These are phyloP conservation scores for Solanum hybrid DNA, from an alignment of 305 asterid species.

Conservation along the genomic window DNA sequence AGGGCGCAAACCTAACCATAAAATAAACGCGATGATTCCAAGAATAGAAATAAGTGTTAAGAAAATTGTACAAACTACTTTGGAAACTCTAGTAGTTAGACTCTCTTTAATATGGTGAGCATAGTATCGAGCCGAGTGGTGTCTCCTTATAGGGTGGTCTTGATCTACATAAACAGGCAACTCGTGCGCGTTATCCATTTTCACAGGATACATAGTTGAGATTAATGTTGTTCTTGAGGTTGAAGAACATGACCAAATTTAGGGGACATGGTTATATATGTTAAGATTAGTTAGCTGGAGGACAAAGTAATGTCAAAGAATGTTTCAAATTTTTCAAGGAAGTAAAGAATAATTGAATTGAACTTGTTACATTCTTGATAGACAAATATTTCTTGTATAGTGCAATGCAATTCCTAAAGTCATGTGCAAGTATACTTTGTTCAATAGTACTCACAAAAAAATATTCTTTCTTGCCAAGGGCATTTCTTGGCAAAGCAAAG, in stretches of 20 bases:
- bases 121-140: conserved; percentile 65
- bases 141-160: conserved; percentile 33
- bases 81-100: conserved; percentile 59
- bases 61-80: conserved; percentile 55
- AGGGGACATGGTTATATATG: neutral
- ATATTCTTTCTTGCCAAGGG: neutral
- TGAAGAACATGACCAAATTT: neutral
- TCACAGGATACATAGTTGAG: neutral
- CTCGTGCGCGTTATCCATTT: conserved; percentile 25
- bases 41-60: conserved; percentile 41
- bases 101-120: conserved; percentile 76
- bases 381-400: neutral
- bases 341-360: neutral
- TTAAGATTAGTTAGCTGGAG: neutral
- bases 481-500: too few relatives aligned
- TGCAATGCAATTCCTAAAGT: neutral
- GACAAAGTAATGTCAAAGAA: neutral
- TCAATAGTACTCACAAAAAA: neutral
- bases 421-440: conserved; percentile 2
- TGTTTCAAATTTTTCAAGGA: neutral
- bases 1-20: conserved; percentile 84
- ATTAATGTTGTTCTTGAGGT: neutral
- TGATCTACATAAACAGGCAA: conserved; percentile 21
- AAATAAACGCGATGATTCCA: conserved; percentile 62
- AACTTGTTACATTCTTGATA: neutral